A percentile compares a stretch with the other conserved stretches of the same genome.
These are phyloP conservation scores for Pistacia atlantica DNA, from an alignment of 345 rosid genomes.

Conservation along the genomic window DNA sequence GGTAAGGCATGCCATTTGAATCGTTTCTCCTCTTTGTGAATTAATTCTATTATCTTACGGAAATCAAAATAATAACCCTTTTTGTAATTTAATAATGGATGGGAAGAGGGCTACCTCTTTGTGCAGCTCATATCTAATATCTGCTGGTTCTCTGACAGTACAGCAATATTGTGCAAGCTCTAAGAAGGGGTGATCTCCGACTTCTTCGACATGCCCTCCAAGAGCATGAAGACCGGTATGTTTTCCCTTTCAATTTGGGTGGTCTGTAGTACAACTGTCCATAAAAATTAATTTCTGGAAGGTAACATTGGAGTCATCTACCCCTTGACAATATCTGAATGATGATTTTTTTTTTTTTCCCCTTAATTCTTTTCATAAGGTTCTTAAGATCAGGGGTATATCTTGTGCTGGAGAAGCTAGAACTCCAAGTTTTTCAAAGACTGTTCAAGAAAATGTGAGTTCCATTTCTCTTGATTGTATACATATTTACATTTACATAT, in stretches of 20 bases:
- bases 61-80: not conserved
- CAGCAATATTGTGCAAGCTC: constrained; percentile 65
- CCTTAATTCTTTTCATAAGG: constrained; percentile 31
- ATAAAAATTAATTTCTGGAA: not conserved
- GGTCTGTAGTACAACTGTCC: constrained; percentile 4
- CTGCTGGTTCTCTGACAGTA: constrained; percentile 52
- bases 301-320: not conserved
- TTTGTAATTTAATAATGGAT: not conserved
- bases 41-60: not conserved
- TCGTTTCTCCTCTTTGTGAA: constrained; percentile 11
- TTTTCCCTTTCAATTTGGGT: constrained; percentile 16
- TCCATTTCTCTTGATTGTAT: not conserved
- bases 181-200: constrained; percentile 81
- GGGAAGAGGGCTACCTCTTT: not conserved
- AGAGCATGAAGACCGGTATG: constrained; percentile 84
- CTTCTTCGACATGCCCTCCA: constrained; percentile 87
- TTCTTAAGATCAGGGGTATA: constrained; percentile 94
- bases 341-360: not conserved
- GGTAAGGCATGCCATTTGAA: constrained; percentile 44
- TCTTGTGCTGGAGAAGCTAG: constrained; percentile 95
- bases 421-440: constrained; percentile 97
- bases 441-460: constrained; percentile 89
- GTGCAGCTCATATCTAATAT: constrained; percentile 16
- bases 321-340: not conserved
- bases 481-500: not conserved